These are phyloP conservation scores for Silene uniflora DNA, from an alignment of 148 eudicot genomes.

Conservation along the genomic window DNA sequence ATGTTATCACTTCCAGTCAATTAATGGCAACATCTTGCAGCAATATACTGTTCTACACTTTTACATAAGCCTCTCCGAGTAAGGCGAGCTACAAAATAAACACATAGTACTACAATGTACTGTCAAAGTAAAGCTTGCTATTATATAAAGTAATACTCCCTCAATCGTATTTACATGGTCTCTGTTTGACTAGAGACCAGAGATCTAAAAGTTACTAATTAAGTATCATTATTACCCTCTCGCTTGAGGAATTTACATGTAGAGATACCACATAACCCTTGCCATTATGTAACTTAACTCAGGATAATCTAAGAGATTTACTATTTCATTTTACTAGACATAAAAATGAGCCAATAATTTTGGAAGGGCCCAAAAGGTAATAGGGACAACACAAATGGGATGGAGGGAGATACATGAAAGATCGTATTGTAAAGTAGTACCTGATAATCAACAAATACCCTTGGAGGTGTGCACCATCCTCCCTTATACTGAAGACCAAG, in stretches of 20 bases:
- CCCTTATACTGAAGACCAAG: conserved; percentile 86
- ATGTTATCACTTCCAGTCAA: background rate
- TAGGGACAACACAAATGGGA: background rate
- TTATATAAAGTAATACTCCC: too few species aligned
- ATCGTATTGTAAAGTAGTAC: conserved; percentile 32
- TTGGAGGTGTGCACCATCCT: conserved; percentile 99
- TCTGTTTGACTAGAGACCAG: too few species aligned
- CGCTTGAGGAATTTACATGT: too few species aligned
- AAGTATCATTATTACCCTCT: background rate
- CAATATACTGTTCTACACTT: too few species aligned
- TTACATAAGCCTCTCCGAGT: background rate
- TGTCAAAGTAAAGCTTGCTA: background rate
- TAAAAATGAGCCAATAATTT: too few species aligned
- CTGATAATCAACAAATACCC: conserved; percentile 95
- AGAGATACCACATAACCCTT: too few species aligned
- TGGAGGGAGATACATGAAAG: background rate
- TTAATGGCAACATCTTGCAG: background rate
- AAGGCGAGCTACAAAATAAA: background rate
- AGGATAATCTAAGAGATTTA: background rate
- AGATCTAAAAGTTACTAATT: too few species aligned
- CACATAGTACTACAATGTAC: background rate
- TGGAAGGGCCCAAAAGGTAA: too few species aligned
- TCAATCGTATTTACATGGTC: too few species aligned
- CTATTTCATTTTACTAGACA: background rate
- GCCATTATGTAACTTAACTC: background rate